These are phyloP conservation scores for Apophysomyces variabilis DNA, from an alignment of 371 early-diverging fungal genomes.

Conservation along the genomic window DNA sequence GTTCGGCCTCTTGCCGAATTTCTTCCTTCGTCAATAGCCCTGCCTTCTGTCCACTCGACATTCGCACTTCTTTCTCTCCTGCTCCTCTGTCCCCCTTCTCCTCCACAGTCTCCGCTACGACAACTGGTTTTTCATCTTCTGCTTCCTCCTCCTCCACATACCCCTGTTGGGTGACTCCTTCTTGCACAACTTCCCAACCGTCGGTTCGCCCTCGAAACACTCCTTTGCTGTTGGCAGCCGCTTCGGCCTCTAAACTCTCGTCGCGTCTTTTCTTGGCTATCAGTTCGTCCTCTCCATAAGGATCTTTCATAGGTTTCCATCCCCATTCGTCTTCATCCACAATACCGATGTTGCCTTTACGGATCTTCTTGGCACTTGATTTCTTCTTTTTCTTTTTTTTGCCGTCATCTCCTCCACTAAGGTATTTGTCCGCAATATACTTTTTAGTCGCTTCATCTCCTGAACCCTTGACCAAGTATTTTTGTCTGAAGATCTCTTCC, in stretches of 20 bases:
- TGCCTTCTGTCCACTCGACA: conserved; percentile 59
- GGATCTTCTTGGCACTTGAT: conserved; percentile 35
- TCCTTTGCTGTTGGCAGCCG: conserved; percentile 26
- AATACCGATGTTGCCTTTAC: conserved; percentile 59
- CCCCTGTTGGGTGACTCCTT: conserved; percentile 37
- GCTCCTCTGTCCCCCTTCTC: conserved; percentile 3
- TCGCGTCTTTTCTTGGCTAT: conserved; percentile 2
- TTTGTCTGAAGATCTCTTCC: conserved; percentile 36
- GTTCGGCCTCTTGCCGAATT: conserved; percentile 51
- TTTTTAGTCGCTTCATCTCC: conserved; percentile 55
- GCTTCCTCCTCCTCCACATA: conserved; percentile 44
- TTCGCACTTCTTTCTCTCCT: conserved; percentile 35
- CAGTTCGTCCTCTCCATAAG: conserved; percentile 22
- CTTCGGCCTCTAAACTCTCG: conserved; percentile 24
- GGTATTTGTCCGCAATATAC: conserved; percentile 51
- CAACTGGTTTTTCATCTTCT: conserved; percentile 53
- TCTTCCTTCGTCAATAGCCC: conserved; percentile 61
- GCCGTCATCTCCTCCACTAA: conserved; percentile 22
- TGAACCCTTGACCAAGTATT: conserved; percentile 49
- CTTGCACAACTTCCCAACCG: conserved; percentile 55
- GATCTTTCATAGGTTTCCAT: conserved; percentile 42
- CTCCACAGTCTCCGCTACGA: conserved; percentile 41
- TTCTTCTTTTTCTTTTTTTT: conserved; percentile 52
- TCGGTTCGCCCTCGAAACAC: conserved; percentile 43
- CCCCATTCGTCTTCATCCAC: conserved; percentile 61